Conservation (phyloP, 306 rosid genomes). For the Myrica gale region DNA sequence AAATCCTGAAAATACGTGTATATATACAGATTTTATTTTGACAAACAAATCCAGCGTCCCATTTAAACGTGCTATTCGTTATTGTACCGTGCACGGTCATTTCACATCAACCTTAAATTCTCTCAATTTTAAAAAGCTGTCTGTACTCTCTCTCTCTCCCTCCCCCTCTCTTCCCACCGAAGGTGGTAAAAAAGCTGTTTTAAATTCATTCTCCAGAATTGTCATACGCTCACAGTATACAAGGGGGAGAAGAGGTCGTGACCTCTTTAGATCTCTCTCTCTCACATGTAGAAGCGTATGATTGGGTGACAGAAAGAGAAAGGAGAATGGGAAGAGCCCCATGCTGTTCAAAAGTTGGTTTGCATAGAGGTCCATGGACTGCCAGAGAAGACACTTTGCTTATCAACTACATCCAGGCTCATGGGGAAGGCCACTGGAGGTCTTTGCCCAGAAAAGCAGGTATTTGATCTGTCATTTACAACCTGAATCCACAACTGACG, state of each 20-base stretch:
- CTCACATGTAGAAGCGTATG: neutral
- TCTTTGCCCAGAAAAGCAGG: conserved; percentile 80
- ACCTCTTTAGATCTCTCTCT: neutral
- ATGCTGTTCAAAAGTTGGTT: conserved; percentile 78
- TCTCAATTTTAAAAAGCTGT: no score
- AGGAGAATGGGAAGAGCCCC: conserved; percentile 80
- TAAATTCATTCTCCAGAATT: no score
- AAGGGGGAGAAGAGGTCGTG: neutral
- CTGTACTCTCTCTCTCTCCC: no score
- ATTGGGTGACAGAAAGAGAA: neutral
- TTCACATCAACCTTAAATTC: no score
- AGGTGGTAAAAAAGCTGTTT: no score
- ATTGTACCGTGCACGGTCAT: no score
- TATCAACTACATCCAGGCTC: conserved; percentile 57
- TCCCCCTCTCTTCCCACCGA: no score
- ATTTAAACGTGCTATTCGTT: no score
- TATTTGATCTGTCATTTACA: neutral
- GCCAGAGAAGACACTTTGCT: conserved; percentile 73
- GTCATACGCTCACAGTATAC: no score
- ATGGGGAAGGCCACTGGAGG: conserved; percentile 91
- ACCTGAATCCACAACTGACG: neutral
- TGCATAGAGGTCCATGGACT: conserved; percentile 87
- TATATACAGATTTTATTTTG: no score
- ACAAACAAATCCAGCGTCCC: no score
- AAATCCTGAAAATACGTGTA: no score